Conservation (phyloP, 805 yeast genomes). For the Peterozyma toletana region DNA sequence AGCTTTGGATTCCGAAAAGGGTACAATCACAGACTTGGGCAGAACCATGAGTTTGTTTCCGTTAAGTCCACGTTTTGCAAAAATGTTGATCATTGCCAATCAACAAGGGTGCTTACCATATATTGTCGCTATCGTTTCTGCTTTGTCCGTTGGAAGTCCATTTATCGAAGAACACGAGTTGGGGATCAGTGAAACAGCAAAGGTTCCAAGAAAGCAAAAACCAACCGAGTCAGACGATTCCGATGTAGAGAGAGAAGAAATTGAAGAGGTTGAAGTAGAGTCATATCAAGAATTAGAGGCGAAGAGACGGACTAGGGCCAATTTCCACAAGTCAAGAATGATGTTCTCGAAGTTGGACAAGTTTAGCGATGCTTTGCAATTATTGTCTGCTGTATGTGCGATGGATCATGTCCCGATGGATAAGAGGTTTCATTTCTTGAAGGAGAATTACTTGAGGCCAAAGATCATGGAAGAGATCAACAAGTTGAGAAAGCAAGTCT, state of each 20-base stretch:
- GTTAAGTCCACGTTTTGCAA: constrained; percentile 86
- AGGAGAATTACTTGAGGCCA: constrained; percentile 60
- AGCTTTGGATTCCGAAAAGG: constrained; percentile 51
- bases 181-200: constrained; percentile 34
- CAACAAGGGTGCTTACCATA: constrained; percentile 83
- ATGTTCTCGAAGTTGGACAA: constrained; percentile 64
- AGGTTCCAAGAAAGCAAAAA: constrained; percentile 10
- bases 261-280: constrained; percentile 25
- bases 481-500: constrained; percentile 74
- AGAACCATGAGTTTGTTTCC: constrained; percentile 86
- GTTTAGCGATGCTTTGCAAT: constrained; percentile 65
- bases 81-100: constrained; percentile 81
- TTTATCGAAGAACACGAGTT: constrained; percentile 70
- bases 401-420: constrained; percentile 63
- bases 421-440: constrained; percentile 39
- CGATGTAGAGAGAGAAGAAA: constrained; percentile 31
- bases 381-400: constrained; percentile 82
- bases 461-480: constrained; percentile 81
- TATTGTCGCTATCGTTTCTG: constrained; percentile 87
- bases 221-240: constrained; percentile 22
- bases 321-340: constrained; percentile 51
- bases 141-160: constrained; percentile 90
- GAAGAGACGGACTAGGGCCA: constrained; percentile 34
- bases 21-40: constrained; percentile 69
- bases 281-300: constrained; percentile 30